Base-by-base conservation (phyloP, 495 filamentous ascomycete genomes). In the Terfezia claveryi region DNA sequence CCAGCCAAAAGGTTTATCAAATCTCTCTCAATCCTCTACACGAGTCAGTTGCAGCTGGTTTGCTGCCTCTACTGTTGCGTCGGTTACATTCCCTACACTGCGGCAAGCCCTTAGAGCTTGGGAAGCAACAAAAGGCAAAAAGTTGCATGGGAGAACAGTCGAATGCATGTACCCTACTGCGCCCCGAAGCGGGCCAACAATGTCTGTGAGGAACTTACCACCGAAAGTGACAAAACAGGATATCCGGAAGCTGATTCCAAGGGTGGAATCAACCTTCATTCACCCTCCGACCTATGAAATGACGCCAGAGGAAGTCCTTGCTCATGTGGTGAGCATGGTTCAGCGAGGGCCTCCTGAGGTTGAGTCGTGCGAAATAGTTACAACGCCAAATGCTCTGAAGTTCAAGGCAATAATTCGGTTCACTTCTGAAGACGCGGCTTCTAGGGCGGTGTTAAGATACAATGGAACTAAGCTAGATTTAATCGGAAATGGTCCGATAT, bases 11-110 rank as follows among this genome's bases (percentile, higher is more conserved):
- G 52, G 55, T 2, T 36, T 56, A 37, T 49, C 54, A 17, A 46
- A 49, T 14, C 5, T 57, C 4, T 58, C 59, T 11, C 61, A 61
- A 36, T 52, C 54, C 0, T 53, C 59, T 49, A 62, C 61, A 7
- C 51, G 59, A 17, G 55, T 62, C 38, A 62, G 54, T 23, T 62
- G 61, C 23, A 62, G 37, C 32, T 62, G 59, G 59, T 62, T 58
- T 51, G 53, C 59, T 12, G 59, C 61, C 20, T 41, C 56, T 23
- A 56, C 36, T 36, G 55, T 56, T 12, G 61, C 59, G 17, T 56
- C 41, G 41, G 41, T 46, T 20, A 14, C 55, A 32, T 58, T 56
- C 36, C 17, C 32, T 12, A 56, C 9, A 14, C 44, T 17, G 6
- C 36, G 38, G 32, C 27, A n/a, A 54, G 55, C 11, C 50, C 49